Evolutionary conservation across 2,329 filamentous ascomycete genomes (phyloP), one percentile per base, ranked within the genome.

Genomic region (Didymella keratinophila): DNA sequence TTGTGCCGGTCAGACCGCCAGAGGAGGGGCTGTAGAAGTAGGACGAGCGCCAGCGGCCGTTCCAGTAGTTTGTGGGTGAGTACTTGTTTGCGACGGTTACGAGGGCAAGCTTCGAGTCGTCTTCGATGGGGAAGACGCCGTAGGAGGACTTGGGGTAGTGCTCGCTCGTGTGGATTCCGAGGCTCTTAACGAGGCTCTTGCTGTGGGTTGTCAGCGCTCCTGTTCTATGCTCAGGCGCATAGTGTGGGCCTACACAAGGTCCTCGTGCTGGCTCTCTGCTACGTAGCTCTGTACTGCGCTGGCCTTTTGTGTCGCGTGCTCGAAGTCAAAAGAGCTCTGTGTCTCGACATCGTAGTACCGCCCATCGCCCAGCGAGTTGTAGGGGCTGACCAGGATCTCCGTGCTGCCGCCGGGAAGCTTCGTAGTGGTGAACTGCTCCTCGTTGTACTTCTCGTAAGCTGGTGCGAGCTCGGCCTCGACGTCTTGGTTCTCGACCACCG

Each of bases 1-100:
- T 88, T 58, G 84, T 87, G 69, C 95, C 95, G 36, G 88, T 87
- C 42, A 98, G 81, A 46, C 82, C 82, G 64, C 83, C 83, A 3
- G 86, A 83, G 1, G 86, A 85, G 0, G 93, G 88, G 62, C 89
- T 84, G 78, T 90, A 90, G 70, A 90, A 85, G 81, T 98, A 98
- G 52, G 90, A 84, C 46, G 92, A 93, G 71, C 95, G 91, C 92
- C 95, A 99, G 63, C 95, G 92, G 62, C 95, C 95, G 80, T 97
- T 98, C 92, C 95, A 98, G 84, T 93, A 99, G 84, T 99, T 99
- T 76, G 93, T 92, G 8, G 96, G 95, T 71, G 91, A 96, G 82
- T 98, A 98, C 79, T 97, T 97, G 83, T 95, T 97, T 56, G 93
- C 91, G 47, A 97, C 93, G 49, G 97, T 87, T 53, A 96, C 79